These are phyloP conservation scores for Cardamine occulta DNA, from an alignment of 345 rosid genomes.

Conservation along the genomic window DNA sequence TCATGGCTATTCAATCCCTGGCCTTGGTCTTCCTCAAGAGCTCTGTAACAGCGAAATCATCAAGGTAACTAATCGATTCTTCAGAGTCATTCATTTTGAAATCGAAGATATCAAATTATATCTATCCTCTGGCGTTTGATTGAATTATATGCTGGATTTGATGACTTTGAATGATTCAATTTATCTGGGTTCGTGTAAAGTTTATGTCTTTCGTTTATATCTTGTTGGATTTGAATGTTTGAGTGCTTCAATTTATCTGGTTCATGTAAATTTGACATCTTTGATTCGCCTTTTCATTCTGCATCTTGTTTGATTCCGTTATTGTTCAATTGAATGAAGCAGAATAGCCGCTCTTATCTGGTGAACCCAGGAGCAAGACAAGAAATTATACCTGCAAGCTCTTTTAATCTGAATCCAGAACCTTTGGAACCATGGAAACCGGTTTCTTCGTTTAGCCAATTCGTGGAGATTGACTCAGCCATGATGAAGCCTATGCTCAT, in stretches of 20 bases:
- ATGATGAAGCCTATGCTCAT: conserved; percentile 52
- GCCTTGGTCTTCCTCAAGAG: conserved; percentile 50
- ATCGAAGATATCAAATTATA: neutral
- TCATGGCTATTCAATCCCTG: conserved; percentile 54
- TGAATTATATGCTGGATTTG: neutral
- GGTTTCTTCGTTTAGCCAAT: conserved; percentile 41
- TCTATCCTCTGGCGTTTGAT: neutral
- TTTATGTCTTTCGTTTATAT: conserved; percentile 6
- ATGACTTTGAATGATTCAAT: neutral
- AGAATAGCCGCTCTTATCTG: conserved; percentile 55
- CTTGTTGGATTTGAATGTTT: neutral
- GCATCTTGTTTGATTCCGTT: conserved; percentile 21
- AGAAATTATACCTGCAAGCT: conserved; percentile 51
- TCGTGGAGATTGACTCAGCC: conserved; percentile 51
- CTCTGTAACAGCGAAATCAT: conserved; percentile 47
- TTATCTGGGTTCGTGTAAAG: conserved; percentile 22
- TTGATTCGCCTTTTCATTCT: neutral
- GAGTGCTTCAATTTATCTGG: conserved; percentile 8
- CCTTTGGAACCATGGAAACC: conserved; percentile 57
- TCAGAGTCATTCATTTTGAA: neutral
- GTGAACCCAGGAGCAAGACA: conserved; percentile 50
- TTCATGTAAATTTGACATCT: conserved; percentile 18
- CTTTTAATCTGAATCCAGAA: conserved; percentile 47
- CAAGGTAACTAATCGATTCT: conserved; percentile 49
- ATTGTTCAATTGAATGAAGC: conserved; percentile 33